A percentile compares a stretch with the other conserved stretches of the same genome.
phyloP scores from a whole-genome alignment of 1,284 basidiomycete genomes.

The Apiotrichum gamsii region DNA sequence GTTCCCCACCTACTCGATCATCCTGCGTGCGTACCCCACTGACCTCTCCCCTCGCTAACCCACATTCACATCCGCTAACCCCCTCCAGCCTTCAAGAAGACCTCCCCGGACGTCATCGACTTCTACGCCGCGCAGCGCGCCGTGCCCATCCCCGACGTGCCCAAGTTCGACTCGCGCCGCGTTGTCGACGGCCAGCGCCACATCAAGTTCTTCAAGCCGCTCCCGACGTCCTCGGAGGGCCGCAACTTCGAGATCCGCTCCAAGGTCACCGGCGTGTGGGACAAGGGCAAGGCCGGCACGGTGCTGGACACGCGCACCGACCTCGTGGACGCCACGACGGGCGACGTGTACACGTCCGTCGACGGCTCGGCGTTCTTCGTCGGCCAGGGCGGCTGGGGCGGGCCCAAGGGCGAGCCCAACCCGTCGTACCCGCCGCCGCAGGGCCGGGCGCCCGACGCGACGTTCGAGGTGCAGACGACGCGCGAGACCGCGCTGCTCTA shows the following conservation, averaged over 20 bases:
- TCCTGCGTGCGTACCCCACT: conserved; percentile 16
- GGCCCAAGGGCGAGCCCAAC: conserved; percentile 14
- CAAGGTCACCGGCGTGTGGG: conserved; percentile 17
- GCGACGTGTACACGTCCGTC: conserved; percentile 10
- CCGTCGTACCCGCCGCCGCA: conserved; percentile 8
- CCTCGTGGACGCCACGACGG: conserved; percentile 13
- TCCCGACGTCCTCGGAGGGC: conserved; percentile 12
- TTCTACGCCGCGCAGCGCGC: conserved; percentile 13
- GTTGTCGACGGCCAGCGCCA: conserved; percentile 18
- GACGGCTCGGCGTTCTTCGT: conserved; percentile 14
- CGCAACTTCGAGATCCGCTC: conserved; percentile 14
- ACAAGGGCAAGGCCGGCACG: conserved; percentile 19
- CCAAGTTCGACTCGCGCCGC: conserved; percentile 13
- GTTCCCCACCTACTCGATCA: conserved; percentile 19
- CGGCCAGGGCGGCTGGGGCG: conserved; percentile 19
- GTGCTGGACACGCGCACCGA: conserved; percentile 17
- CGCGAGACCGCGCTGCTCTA: conserved; percentile 15
- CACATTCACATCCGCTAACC: background rate
- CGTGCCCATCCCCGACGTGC: conserved; percentile 11
- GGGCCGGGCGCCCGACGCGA: conserved; percentile 8
- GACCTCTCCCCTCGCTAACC: too few relatives aligned
- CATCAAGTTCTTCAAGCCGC: conserved; percentile 15
- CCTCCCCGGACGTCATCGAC: conserved; percentile 15
- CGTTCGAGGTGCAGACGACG: conserved; percentile 10
- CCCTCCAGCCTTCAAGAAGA: conserved; percentile 13